These are phyloP conservation scores for Xylariaceae sp. DNA, from an alignment of 2,329 filamentous ascomycete genomes.

Conservation along the genomic window DNA sequence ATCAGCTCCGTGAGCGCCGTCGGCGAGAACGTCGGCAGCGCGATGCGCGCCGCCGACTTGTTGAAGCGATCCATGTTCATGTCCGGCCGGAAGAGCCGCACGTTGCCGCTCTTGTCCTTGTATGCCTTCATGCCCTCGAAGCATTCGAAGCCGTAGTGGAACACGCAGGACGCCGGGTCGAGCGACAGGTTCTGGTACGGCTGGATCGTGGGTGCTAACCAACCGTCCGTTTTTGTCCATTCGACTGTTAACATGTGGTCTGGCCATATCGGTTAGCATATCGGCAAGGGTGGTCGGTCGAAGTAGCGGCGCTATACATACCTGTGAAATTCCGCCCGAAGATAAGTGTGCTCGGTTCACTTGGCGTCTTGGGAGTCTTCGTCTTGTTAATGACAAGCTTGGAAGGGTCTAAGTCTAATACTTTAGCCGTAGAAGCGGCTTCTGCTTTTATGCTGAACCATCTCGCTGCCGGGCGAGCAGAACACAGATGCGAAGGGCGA, in stretches of 20 bases:
- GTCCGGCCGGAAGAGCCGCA: constrained; percentile 90
- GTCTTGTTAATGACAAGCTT: constrained; percentile 79
- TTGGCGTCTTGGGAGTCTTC: constrained; percentile 73
- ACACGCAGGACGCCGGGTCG: constrained; percentile 94
- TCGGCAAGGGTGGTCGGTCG: not conserved
- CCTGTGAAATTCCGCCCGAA: constrained; percentile 93
- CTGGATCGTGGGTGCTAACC: constrained; percentile 80
- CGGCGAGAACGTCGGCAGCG: constrained; percentile 83
- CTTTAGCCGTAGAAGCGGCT: constrained; percentile 56
- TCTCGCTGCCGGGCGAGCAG: constrained; percentile 45
- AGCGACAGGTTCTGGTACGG: constrained; percentile 98
- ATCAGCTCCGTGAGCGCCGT: constrained; percentile 81
- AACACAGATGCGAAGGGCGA: constrained; percentile 41
- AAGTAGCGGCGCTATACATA: constrained; percentile 44
- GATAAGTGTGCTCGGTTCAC: constrained; percentile 79
- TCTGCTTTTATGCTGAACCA: constrained; percentile 61
- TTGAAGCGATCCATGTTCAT: constrained; percentile 97
- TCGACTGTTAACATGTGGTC: constrained; percentile 97
- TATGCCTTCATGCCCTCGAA: constrained; percentile 99
- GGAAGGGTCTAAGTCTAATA: constrained; percentile 75
- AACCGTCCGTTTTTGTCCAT: constrained; percentile 86
- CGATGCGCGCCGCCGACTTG: constrained; percentile 88
- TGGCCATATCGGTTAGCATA: constrained; percentile 43
- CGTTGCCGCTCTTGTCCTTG: constrained; percentile 78
- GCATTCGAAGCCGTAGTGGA: constrained; percentile 97